A percentile compares a stretch with the other conserved stretches of the same genome.
phyloP scores from a whole-genome alignment of 805 yeast species.

The Spathaspora gorwiae region DNA sequence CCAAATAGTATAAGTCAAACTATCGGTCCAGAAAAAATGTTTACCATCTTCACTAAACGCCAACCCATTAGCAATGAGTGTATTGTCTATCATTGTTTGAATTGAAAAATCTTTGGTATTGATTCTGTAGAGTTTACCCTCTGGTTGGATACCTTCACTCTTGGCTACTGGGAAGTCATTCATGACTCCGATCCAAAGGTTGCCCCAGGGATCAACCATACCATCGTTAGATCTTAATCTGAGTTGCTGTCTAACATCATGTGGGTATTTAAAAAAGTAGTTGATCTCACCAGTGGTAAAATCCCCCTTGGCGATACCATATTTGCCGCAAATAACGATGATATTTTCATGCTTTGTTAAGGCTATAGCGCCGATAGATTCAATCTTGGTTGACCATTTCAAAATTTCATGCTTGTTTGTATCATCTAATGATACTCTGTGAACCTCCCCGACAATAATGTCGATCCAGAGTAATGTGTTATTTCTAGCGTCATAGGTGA shows the following conservation, averaged over 20 bases:
- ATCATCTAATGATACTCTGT: conserved; percentile 23
- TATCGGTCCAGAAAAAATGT: conserved; percentile 39
- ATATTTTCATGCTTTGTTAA: conserved; percentile 54
- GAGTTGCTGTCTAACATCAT: conserved; percentile 15
- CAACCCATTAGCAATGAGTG: conserved; percentile 66
- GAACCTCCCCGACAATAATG: conserved; percentile 36
- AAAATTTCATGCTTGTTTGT: conserved; percentile 31
- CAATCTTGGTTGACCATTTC: conserved; percentile 28
- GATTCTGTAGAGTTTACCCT: conserved; percentile 47
- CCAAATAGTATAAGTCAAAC: conserved; percentile 31
- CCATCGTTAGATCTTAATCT: conserved; percentile 71
- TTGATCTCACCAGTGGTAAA: conserved; percentile 32
- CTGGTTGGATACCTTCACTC: conserved; percentile 30
- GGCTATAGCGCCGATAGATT: conserved; percentile 67
- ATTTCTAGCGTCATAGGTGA: conserved; percentile 56
- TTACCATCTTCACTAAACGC: conserved; percentile 28
- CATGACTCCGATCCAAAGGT: conserved; percentile 82
- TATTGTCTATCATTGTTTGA: conserved; percentile 26
- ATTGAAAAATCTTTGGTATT: conserved; percentile 27
- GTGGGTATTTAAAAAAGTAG: conserved; percentile 40
- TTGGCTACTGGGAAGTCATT: conserved; percentile 39
- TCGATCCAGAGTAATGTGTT: conserved; percentile 48
- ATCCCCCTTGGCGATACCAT: conserved; percentile 58
- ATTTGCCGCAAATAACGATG: conserved; percentile 57
- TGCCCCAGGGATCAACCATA: conserved; percentile 68